phyloP scores from a whole-genome alignment of 805 yeast genomes.

The Saturnispora quitensis region DNA sequence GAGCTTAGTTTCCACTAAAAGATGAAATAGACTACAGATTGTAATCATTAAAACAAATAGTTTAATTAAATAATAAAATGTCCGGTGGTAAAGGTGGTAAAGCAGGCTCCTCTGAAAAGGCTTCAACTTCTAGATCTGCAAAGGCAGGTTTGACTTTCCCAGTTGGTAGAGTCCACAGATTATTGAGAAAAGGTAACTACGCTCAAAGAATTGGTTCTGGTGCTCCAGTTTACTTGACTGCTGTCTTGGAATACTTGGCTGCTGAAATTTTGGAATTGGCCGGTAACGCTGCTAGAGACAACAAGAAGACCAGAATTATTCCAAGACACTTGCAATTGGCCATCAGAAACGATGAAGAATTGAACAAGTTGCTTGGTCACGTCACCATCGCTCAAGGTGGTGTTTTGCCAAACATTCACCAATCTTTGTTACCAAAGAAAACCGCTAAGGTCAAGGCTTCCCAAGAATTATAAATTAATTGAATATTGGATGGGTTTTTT shows the following conservation, averaged over 20 bases:
- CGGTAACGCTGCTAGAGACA: constrained; percentile 98
- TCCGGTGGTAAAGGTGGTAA: constrained; percentile 83
- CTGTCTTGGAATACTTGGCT: constrained; percentile 93
- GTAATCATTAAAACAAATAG: no score
- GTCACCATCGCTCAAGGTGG: constrained; percentile 99
- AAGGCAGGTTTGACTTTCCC: constrained; percentile 99
- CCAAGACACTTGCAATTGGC: constrained; percentile 99
- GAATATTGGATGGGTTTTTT: constrained; percentile 3
- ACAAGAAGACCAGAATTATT: constrained; percentile 95
- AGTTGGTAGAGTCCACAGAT: constrained; percentile 98
- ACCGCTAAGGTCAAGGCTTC: constrained; percentile 47
- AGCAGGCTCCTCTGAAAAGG: constrained; percentile 91
- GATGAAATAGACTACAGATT: neutral
- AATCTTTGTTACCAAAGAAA: constrained; percentile 69
- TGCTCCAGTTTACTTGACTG: constrained; percentile 97
- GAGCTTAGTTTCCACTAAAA: neutral
- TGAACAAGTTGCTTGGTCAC: constrained; percentile 84
- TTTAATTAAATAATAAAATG: constrained; percentile 20
- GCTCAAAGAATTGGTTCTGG: constrained; percentile 99
- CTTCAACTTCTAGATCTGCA: constrained; percentile 95
- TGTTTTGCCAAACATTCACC: constrained; percentile 96
- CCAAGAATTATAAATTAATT: constrained; percentile 41
- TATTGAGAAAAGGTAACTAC: constrained; percentile 93
- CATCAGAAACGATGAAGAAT: constrained; percentile 97
- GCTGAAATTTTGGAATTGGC: constrained; percentile 98